Evolutionary conservation across 129 eudicot genomes (phyloP).

Genomic region (Lonicera japonica): DNA sequence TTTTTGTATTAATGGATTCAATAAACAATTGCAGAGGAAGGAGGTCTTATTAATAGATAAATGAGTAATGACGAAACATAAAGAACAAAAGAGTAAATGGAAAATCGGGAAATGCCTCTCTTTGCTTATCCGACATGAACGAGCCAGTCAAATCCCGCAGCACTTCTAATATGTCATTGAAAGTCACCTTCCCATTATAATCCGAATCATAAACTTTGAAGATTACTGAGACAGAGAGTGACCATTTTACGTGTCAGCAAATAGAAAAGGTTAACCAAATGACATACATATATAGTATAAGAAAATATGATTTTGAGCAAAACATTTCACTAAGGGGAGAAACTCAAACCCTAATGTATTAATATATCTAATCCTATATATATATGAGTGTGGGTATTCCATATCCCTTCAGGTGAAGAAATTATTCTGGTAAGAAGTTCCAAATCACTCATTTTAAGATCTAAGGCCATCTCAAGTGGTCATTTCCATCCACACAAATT

Average conservation of each 20-base stretch:
- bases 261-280: background rate
- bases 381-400: too few species aligned
- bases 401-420: too few species aligned
- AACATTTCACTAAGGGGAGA: too few species aligned
- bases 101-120: conserved; percentile 45
- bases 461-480: too few species aligned
- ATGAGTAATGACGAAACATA: background rate
- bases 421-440: too few species aligned
- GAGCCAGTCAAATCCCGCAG: conserved; percentile 81
- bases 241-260: background rate
- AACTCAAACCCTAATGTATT: too few species aligned
- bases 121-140: conserved; percentile 73
- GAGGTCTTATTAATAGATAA: background rate
- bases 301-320: background rate
- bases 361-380: too few species aligned
- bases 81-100: background rate
- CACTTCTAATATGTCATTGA: conserved; percentile 58
- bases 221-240: conserved; percentile 45
- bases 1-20: background rate
- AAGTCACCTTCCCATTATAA: conserved; percentile 70
- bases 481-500: too few species aligned
- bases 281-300: background rate
- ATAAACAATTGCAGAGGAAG: too few species aligned
- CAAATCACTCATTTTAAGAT: too few species aligned
- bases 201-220: conserved; percentile 87